Evolutionary conservation across 306 rosid genomes (phyloP).

Genomic region (Trichosanthes cucumerina): DNA sequence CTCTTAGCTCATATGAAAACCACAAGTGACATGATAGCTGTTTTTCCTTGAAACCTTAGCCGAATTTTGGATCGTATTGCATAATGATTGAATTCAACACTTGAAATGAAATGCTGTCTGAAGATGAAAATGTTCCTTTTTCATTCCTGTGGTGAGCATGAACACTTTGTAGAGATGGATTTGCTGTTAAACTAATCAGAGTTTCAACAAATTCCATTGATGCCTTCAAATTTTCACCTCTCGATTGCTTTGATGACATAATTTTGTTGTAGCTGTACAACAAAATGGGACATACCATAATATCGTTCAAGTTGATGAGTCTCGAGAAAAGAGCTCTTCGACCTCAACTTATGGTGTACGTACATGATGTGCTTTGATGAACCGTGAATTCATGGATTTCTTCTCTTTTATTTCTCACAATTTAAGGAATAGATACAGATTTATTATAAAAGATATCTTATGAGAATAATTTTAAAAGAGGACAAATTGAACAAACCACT

Average conservation of each 20-base stretch:
- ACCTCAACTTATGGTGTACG: no score
- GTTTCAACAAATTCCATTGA: neutral
- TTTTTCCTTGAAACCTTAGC: neutral
- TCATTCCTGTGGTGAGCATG: neutral
- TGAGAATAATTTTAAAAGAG: no score
- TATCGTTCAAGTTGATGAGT: no score
- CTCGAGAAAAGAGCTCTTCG: no score
- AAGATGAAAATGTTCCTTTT: neutral
- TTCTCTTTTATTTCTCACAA: no score
- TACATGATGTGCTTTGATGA: no score
- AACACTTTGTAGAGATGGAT: neutral
- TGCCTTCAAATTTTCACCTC: neutral
- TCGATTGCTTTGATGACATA: neutral
- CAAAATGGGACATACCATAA: neutral
- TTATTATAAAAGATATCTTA: no score
- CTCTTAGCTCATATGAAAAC: neutral
- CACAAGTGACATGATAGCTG: neutral
- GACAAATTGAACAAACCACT: no score
- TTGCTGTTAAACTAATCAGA: neutral
- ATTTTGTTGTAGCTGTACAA: neutral
- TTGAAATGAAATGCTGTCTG: neutral
- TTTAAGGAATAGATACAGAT: no score
- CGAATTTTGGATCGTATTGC: neutral
- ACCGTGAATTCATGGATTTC: no score
- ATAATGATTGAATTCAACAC: neutral